phyloP scores from a whole-genome alignment of 768 basidiomycete genomes.

The Suillus subaureus region DNA sequence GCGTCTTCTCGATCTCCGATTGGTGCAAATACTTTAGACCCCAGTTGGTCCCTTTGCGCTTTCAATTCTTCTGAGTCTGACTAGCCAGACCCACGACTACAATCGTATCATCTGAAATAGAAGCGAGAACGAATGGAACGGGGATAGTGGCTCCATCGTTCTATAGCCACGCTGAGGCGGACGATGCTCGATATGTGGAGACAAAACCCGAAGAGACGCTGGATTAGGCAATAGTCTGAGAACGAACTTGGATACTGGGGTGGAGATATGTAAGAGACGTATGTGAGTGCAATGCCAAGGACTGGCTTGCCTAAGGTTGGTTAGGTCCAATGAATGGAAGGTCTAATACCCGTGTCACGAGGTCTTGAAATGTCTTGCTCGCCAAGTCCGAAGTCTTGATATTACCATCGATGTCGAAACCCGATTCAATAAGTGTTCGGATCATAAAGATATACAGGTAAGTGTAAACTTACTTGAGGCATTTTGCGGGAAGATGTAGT shows the following conservation, averaged over 20 bases:
- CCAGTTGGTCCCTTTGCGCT: slow-evolving; percentile 53
- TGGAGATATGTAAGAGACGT: neutral
- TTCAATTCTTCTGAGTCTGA: slow-evolving; percentile 46
- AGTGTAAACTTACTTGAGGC: neutral
- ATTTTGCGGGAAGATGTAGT: slow-evolving; percentile 4
- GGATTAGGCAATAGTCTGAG: neutral
- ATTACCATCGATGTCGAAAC: neutral
- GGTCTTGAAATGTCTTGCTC: slow-evolving; percentile 43
- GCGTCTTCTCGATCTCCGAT: slow-evolving; percentile 21
- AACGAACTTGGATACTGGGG: neutral
- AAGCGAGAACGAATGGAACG: slow-evolving; percentile 51
- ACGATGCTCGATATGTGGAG: neutral
- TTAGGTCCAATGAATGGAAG: slow-evolving; percentile 60
- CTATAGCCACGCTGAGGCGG: too few species aligned
- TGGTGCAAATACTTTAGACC: slow-evolving; percentile 22
- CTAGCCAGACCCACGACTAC: slow-evolving; percentile 66
- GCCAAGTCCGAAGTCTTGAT: neutral
- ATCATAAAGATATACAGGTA: neutral
- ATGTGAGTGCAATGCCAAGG: neutral
- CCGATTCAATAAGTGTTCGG: neutral
- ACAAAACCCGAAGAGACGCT: neutral
- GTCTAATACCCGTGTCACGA: slow-evolving; percentile 68
- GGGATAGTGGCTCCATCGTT: slow-evolving; percentile 20
- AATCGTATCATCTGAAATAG: slow-evolving; percentile 59
- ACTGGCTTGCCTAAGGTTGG: slow-evolving; percentile 43